Evolutionary conservation across 305 asterid species (phyloP).

Genomic region (Plantago rigida): DNA sequence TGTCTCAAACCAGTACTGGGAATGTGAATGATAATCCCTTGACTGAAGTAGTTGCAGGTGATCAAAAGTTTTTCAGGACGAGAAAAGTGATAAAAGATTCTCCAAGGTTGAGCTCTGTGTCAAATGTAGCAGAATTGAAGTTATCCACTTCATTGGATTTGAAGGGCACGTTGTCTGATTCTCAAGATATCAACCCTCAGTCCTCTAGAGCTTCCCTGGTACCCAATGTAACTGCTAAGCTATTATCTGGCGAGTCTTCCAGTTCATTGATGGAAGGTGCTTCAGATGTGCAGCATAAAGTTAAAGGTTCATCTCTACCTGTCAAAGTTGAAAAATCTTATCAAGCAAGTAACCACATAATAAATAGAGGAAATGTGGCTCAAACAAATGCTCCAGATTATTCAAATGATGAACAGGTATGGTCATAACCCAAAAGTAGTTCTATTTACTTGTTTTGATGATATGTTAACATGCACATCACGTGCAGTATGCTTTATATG

Average conservation of each 20-base stretch:
- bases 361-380: constrained; percentile 50
- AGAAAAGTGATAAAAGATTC: constrained; percentile 57
- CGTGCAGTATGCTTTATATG: constrained; percentile 78
- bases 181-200: constrained; percentile 39
- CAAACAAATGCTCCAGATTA: constrained; percentile 44
- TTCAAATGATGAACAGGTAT: constrained; percentile 88
- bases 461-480: constrained; percentile 23
- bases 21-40: constrained; percentile 34
- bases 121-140: constrained; percentile 45
- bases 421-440: constrained; percentile 13
- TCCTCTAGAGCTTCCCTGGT: constrained; percentile 38
- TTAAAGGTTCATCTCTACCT: constrained; percentile 35
- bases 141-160: constrained; percentile 43
- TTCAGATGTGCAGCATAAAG: constrained; percentile 43
- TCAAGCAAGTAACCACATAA: constrained; percentile 41
- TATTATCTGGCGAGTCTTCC: constrained; percentile 43
- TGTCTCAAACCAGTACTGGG: constrained; percentile 40
- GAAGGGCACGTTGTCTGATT: constrained; percentile 44
- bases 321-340: constrained; percentile 56
- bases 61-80: constrained; percentile 44
- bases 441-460: constrained; percentile 18
- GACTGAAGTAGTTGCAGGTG: constrained; percentile 44
- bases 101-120: constrained; percentile 38
- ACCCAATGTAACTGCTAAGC: constrained; percentile 31
- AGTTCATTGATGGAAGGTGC: constrained; percentile 41